phyloP scores from a whole-genome alignment of 179 eudicot species.

The Silene coronaria region DNA sequence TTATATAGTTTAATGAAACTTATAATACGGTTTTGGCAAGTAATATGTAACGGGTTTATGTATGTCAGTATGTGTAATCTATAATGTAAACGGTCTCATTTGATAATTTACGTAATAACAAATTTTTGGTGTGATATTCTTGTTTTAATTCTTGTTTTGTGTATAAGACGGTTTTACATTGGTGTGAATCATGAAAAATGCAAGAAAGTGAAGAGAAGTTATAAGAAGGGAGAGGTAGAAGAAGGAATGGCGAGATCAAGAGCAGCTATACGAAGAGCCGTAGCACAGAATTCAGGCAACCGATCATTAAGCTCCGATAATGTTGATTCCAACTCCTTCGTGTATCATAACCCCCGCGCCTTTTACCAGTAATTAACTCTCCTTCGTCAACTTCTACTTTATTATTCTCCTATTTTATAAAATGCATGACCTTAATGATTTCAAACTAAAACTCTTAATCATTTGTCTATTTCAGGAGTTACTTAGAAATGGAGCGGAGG shows the following conservation, averaged over 20 bases:
- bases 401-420: background rate
- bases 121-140: too few relatives aligned
- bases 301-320: background rate
- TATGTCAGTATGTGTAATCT: too few relatives aligned
- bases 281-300: slow-evolving; percentile 10
- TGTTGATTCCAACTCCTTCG: background rate
- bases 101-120: too few relatives aligned
- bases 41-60: too few relatives aligned
- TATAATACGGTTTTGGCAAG: too few relatives aligned
- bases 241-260: slow-evolving; percentile 39
- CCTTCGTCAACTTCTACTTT: too few relatives aligned
- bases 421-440: too few relatives aligned
- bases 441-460: too few relatives aligned
- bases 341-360: slow-evolving; percentile 31
- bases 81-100: too few relatives aligned
- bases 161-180: background rate
- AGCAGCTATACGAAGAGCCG: slow-evolving; percentile 26
- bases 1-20: too few relatives aligned
- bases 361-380: slow-evolving; percentile 23
- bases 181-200: background rate
- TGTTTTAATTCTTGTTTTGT: too few relatives aligned
- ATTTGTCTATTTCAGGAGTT: slow-evolving; percentile 64
- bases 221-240: slow-evolving; percentile 14
- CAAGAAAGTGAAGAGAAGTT: background rate
- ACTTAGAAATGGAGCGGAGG: slow-evolving; percentile 71